A percentile compares a stretch with the other conserved stretches of the same genome.
phyloP scores from a whole-genome alignment of 495 filamentous ascomycete species.

The Apiosordaria backusii region DNA sequence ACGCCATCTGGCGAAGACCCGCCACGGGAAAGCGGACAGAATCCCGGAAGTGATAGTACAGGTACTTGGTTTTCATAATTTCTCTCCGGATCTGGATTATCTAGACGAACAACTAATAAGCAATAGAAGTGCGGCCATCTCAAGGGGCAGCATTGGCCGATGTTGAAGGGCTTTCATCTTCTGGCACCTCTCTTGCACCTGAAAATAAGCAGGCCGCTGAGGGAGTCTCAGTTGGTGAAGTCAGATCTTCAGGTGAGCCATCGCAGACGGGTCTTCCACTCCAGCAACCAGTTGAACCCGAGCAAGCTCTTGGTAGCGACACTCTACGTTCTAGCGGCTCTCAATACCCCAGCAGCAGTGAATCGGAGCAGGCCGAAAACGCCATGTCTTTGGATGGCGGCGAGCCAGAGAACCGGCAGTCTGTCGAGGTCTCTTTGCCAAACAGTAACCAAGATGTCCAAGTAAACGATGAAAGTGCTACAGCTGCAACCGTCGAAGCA shows the following conservation, averaged over 20 bases:
- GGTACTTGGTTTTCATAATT: neutral
- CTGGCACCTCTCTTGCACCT: neutral
- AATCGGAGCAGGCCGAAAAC: neutral
- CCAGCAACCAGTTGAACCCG: neutral
- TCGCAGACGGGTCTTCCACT: neutral
- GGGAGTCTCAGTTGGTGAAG: neutral
- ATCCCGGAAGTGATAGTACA: neutral
- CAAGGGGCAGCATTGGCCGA: neutral
- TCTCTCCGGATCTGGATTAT: neutral
- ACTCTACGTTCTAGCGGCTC: neutral
- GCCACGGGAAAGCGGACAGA: neutral
- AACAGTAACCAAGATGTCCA: neutral
- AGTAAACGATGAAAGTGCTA: neutral
- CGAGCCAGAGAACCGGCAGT: neutral
- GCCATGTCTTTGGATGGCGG: neutral
- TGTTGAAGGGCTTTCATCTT: neutral
- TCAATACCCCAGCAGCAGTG: neutral
- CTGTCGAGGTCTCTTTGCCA: neutral
- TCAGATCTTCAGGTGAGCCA: neutral
- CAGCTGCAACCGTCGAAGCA: neutral
- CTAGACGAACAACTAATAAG: neutral
- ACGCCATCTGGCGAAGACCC: constrained; percentile 37
- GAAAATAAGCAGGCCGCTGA: neutral
- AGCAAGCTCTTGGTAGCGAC: neutral
- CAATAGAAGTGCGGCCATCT: neutral